phyloP scores from a whole-genome alignment of 306 rosid species.

The Trichosanthes truncata region DNA sequence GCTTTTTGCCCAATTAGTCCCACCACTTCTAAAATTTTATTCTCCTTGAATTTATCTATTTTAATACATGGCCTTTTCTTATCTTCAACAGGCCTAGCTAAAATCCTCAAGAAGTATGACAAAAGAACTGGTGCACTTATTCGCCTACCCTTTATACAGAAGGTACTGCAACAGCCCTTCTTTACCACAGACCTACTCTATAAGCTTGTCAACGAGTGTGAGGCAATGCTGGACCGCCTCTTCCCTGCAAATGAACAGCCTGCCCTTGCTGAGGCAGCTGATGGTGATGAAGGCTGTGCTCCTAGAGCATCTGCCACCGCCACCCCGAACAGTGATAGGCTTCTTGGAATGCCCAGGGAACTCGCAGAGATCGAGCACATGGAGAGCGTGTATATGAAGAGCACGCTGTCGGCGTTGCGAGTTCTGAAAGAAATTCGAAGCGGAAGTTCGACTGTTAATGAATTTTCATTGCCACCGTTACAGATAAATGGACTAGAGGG shows the following conservation, averaged over 20 bases:
- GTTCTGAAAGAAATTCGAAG: slow-evolving; percentile 85
- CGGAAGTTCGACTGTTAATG: slow-evolving; percentile 77
- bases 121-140: slow-evolving; percentile 96
- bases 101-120: slow-evolving; percentile 93
- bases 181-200: slow-evolving; percentile 83
- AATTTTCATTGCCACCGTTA: slow-evolving; percentile 82
- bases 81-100: slow-evolving; percentile 60
- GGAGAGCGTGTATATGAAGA: slow-evolving; percentile 81
- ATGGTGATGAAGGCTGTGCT: slow-evolving; percentile 34
- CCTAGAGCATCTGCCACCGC: slow-evolving; percentile 33
- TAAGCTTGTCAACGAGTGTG: slow-evolving; percentile 96
- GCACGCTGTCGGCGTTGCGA: slow-evolving; percentile 69
- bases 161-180: slow-evolving; percentile 91
- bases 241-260: slow-evolving; percentile 41
- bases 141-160: slow-evolving; percentile 93
- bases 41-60: neutral
- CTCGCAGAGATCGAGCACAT: slow-evolving; percentile 68
- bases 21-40: neutral
- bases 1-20: neutral
- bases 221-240: slow-evolving; percentile 69
- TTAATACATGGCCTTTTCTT: neutral
- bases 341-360: slow-evolving; percentile 42
- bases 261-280: slow-evolving; percentile 29
- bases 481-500: slow-evolving; percentile 47
- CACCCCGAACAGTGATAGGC: slow-evolving; percentile 29